phyloP scores from a whole-genome alignment of 2,329 filamentous ascomycete species.

The Arthrobotrys megalospora region DNA sequence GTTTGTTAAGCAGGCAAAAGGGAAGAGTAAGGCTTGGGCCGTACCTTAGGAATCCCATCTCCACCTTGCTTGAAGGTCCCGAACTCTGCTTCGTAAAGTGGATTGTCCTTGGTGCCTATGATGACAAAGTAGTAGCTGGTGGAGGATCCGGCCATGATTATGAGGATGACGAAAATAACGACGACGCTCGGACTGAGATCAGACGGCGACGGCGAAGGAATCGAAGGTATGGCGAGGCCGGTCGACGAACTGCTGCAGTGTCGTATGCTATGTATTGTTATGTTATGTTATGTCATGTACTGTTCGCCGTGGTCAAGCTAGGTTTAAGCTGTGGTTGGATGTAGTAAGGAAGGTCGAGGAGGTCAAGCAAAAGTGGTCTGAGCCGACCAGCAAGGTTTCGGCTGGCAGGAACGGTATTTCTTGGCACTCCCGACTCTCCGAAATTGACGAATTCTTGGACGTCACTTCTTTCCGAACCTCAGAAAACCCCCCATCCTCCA shows the following conservation, averaged over 20 bases:
- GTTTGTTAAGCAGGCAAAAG: constrained; percentile 19
- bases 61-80: constrained; percentile 96
- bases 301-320: constrained; percentile 18
- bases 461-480: constrained; percentile 58
- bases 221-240: constrained; percentile 14
- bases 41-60: constrained; percentile 82
- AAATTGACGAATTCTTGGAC: constrained; percentile 52
- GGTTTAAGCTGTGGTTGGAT: constrained; percentile 19
- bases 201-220: constrained; percentile 37
- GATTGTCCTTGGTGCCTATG: constrained; percentile 93
- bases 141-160: constrained; percentile 54
- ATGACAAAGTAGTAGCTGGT: constrained; percentile 91
- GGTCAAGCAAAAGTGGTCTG: constrained; percentile 59
- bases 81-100: constrained; percentile 96
- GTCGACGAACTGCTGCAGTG: constrained; percentile 2
- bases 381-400: constrained; percentile 36
- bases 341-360: constrained; percentile 24
- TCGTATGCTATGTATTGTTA: neutral
- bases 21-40: neutral
- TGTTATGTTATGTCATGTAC: constrained; percentile 12
- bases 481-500: constrained; percentile 24
- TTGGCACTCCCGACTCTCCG: constrained; percentile 59
- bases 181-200: constrained; percentile 14
- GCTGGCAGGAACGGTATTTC: constrained; percentile 36
- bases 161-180: constrained; percentile 13